These are phyloP conservation scores for Noccaea bulbosa DNA, from an alignment of 345 rosid genomes.

Conservation along the genomic window DNA sequence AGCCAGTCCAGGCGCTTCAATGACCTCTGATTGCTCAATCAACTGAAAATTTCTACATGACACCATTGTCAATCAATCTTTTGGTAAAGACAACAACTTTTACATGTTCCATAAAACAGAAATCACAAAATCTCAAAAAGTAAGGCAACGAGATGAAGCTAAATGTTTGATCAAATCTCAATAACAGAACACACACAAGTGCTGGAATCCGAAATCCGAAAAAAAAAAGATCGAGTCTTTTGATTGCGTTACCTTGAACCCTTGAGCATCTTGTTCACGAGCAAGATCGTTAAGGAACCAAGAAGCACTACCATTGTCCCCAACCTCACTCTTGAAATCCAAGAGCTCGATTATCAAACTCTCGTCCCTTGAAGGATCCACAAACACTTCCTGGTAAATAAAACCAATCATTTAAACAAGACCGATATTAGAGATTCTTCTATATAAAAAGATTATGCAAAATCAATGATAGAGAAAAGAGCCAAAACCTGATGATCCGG, in stretches of 20 bases:
- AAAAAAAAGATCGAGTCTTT: background rate
- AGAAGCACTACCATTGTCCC: conserved; percentile 59
- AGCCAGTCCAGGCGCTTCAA: conserved; percentile 57
- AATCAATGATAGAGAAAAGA: background rate
- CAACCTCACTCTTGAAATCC: conserved; percentile 72
- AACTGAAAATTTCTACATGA: conserved; percentile 49
- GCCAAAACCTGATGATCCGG: conserved; percentile 73
- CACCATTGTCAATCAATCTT: background rate
- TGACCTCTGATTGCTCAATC: conserved; percentile 66
- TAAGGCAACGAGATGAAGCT: too few relatives aligned
- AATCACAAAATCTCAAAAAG: too few relatives aligned
- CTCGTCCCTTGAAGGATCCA: conserved; percentile 79
- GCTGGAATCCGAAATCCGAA: too few relatives aligned
- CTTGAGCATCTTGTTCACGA: conserved; percentile 73
- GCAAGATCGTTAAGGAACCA: conserved; percentile 87
- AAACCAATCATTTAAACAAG: background rate
- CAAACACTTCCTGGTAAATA: conserved; percentile 78
- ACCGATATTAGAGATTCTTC: too few relatives aligned
- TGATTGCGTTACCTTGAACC: conserved; percentile 59
- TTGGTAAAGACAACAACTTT: too few relatives aligned
- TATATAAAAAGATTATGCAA: too few relatives aligned
- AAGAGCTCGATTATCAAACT: conserved; percentile 83
- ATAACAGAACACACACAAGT: too few relatives aligned
- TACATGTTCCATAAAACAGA: background rate
- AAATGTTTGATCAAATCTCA: too few relatives aligned